Evolutionary conservation across 306 rosid genomes (phyloP).

Genomic region (Quillaja saponaria): DNA sequence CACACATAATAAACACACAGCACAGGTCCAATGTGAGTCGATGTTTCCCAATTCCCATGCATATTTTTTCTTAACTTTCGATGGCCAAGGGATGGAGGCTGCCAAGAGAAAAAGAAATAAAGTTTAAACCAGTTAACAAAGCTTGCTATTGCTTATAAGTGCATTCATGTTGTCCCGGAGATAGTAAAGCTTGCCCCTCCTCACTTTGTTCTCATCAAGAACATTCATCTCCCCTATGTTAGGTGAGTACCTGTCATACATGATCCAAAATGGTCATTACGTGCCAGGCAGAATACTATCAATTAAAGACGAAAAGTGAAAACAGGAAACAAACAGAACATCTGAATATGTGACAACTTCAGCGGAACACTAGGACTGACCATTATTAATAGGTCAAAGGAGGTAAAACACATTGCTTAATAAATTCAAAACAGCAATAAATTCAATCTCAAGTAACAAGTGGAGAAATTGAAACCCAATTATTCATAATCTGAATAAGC

Average conservation of each 20-base stretch:
- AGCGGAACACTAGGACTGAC: background rate
- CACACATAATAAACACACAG: too few relatives aligned
- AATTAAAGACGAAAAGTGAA: too few relatives aligned
- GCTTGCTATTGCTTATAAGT: constrained; percentile 51
- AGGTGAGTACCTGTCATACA: constrained; percentile 86
- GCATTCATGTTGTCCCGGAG: constrained; percentile 91
- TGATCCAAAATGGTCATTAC: constrained; percentile 2
- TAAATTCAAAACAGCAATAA: too few relatives aligned
- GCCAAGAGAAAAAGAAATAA: too few relatives aligned
- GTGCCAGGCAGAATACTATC: constrained; percentile 24
- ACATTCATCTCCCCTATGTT: constrained; percentile 95
- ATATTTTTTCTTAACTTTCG: too few relatives aligned
- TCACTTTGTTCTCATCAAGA: constrained; percentile 88
- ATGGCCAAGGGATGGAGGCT: too few relatives aligned
- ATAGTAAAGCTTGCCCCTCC: constrained; percentile 94
- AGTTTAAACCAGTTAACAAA: too few relatives aligned
- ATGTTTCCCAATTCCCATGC: too few relatives aligned
- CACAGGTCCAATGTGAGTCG: too few relatives aligned
- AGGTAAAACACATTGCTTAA: background rate
- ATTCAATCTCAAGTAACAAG: too few relatives aligned
- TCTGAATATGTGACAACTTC: constrained; percentile 13
- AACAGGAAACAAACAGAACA: background rate
- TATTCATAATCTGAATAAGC: background rate
- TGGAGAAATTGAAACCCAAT: background rate
- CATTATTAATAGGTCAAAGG: background rate